Base-by-base conservation (phyloP, 441 rosid species). In the Isatis lusitanica region DNA sequence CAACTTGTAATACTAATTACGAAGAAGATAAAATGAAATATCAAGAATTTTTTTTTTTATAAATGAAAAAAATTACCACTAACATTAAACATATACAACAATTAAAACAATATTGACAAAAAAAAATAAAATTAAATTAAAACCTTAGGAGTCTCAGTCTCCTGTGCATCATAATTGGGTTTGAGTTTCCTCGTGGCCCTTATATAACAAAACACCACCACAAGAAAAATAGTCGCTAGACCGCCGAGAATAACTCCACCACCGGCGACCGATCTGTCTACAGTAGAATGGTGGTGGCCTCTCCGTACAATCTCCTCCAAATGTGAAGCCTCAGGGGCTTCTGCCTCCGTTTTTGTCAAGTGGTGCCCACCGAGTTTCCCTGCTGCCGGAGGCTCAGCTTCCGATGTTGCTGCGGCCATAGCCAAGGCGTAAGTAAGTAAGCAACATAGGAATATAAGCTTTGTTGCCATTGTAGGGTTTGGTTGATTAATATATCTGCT, bases 241-340 rank as follows among this genome's bases (percentile, higher is more conserved):
- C 92, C 88, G 0, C 92, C 97, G 0, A 91, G 83, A 17, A 94
- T 88, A 30, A 90, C 88, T 21, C 89, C 91, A 1, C 91, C 90
- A 0, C 88, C 91, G 12, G 90, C 96, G 7, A 90, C 80, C 1
- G 96, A 93, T 70, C 80, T 87, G 56, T 93, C 98, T 56, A 28
- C 62, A 4, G 88, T 74, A 12, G 74, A 85, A 17, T 83, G 89
- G 70, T 80, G 84, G 52, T 74, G 80, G 6, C 70, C 66, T 7
- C 75, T 64, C 35, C 74, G 59, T 17, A 56, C 71, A 36, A 55
- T 73, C 74, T 52, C 80, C 4, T 9, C 83, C 28, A 17, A 46
- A 50, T 50, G 42, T 62, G 73, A 30, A 26, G 33, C 70, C 7
- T 42, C 76, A 12, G 81, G 76, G 59, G 69, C 65, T 47, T 72